Conservation (phyloP, 495 filamentous ascomycete genomes). For the Diplogelasinospora grovesii region DNA sequence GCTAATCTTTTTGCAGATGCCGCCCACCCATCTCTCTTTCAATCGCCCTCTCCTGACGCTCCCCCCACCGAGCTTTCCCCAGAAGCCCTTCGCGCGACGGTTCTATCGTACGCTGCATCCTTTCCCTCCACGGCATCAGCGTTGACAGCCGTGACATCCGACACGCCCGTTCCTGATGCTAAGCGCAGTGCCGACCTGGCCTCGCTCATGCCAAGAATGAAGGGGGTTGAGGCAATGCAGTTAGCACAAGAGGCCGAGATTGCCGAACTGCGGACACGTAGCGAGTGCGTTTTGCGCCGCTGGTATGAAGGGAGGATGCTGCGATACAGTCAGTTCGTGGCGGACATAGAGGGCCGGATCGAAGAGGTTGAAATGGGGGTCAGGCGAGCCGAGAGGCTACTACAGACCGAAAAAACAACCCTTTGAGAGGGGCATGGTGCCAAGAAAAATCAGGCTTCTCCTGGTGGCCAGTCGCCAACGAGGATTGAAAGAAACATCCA, state of each 20-base stretch:
- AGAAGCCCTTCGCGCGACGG: conserved; percentile 53
- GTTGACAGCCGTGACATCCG: conserved; percentile 63
- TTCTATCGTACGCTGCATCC: conserved; percentile 66
- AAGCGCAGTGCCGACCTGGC: conserved; percentile 60
- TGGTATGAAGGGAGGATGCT: conserved; percentile 78
- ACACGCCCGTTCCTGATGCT: conserved; percentile 69
- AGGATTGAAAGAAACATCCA: no score
- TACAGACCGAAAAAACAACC: conserved; percentile 17
- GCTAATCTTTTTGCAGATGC: conserved; percentile 36
- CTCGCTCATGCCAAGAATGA: conserved; percentile 62
- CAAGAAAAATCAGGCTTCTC: no score
- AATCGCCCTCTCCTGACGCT: conserved; percentile 25
- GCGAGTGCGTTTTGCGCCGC: conserved; percentile 60
- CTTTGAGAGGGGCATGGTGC: neutral
- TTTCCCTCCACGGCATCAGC: conserved; percentile 74
- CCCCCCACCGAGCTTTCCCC: conserved; percentile 30
- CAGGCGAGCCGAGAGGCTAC: conserved; percentile 45
- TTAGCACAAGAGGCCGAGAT: conserved; percentile 64
- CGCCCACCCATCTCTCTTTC: conserved; percentile 42
- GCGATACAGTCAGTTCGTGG: conserved; percentile 62
- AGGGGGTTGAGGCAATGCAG: conserved; percentile 58
- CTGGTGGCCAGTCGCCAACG: neutral
- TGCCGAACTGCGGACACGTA: conserved; percentile 63
- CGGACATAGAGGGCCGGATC: conserved; percentile 64
- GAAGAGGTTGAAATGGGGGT: conserved; percentile 61